Evolutionary conservation across 179 eudicot genomes (phyloP).

Genomic region (Pouteria campechiana): DNA sequence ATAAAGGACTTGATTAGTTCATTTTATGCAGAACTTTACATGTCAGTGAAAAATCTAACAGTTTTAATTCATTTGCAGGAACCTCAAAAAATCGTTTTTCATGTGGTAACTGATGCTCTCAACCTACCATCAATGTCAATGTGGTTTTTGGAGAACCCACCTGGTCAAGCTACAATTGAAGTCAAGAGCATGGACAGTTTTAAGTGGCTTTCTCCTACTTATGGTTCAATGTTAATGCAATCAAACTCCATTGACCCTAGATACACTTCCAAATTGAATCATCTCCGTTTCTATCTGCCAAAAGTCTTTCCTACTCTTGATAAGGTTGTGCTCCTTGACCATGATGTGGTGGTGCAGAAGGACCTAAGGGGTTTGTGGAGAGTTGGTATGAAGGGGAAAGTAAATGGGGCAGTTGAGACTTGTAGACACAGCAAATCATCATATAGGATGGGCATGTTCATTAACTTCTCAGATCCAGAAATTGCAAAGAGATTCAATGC

Average conservation of each 20-base stretch:
- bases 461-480: slow-evolving; percentile 77
- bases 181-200: slow-evolving; percentile 52
- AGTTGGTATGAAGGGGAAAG: slow-evolving; percentile 65
- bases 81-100: slow-evolving; percentile 75
- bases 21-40: too few relatives aligned
- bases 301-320: slow-evolving; percentile 68
- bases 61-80: slow-evolving; percentile 53
- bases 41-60: too few relatives aligned
- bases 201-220: slow-evolving; percentile 34
- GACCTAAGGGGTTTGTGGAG: slow-evolving; percentile 71
- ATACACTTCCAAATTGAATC: slow-evolving; percentile 72
- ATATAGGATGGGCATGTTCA: slow-evolving; percentile 49
- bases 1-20: too few relatives aligned
- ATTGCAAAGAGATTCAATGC: slow-evolving; percentile 43
- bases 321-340: slow-evolving; percentile 85
- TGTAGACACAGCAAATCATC: slow-evolving; percentile 59
- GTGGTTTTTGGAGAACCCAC: slow-evolving; percentile 89
- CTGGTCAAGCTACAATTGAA: slow-evolving; percentile 65
- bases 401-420: slow-evolving; percentile 93
- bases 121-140: slow-evolving; percentile 76
- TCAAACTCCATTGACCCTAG: slow-evolving; percentile 56
- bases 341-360: slow-evolving; percentile 83
- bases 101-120: slow-evolving; percentile 80
- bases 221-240: slow-evolving; percentile 25
- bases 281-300: slow-evolving; percentile 88